phyloP scores from a whole-genome alignment of 169 alveolate species.

The Ophryocystis elektroscirrha region DNA sequence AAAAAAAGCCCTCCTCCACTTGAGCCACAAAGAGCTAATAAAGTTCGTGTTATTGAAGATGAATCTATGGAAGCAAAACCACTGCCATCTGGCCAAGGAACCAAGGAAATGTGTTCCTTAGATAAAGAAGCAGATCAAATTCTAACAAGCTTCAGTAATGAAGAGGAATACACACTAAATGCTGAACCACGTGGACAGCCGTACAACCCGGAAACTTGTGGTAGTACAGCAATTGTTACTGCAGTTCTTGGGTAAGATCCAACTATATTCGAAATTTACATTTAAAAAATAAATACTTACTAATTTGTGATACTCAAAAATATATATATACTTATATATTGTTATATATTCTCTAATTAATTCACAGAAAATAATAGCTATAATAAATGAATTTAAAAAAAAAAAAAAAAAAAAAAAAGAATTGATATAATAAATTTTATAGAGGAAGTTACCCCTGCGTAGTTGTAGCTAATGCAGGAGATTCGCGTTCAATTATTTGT shows the following conservation, averaged over 20 bases:
- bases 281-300: too few species aligned
- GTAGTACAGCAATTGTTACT: constrained; percentile 48
- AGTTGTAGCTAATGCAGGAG: constrained; percentile 95
- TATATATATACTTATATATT: too few species aligned
- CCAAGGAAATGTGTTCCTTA: background rate
- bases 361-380: too few species aligned
- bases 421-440: too few species aligned
- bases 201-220: constrained; percentile 22
- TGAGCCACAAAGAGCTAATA: too few species aligned
- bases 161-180: background rate
- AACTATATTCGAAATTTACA: too few species aligned
- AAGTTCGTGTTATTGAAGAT: background rate
- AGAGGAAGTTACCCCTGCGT: constrained; percentile 31
- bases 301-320: too few species aligned
- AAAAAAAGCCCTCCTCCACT: too few species aligned
- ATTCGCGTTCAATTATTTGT: constrained; percentile 81
- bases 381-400: too few species aligned
- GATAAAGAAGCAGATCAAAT: background rate
- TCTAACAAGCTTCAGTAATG: background rate
- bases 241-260: constrained; percentile 31
- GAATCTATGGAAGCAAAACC: background rate
- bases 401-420: too few species aligned
- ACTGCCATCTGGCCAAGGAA: background rate
- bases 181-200: background rate
- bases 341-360: too few species aligned